Conservation (phyloP, 2,329 filamentous ascomycete genomes). For the Exophiala sp. region DNA sequence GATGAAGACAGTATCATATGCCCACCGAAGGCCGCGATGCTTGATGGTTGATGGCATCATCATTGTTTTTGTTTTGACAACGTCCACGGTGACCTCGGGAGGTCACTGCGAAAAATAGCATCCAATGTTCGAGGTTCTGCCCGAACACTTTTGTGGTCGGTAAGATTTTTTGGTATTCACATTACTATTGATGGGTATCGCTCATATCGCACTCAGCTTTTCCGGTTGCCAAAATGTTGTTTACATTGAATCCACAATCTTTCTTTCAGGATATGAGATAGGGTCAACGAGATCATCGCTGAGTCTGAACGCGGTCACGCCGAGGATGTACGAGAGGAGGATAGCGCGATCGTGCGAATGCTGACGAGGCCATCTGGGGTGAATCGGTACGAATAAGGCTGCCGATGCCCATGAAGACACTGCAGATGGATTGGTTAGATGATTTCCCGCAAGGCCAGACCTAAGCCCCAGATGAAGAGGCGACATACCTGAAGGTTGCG, state of each 20-base stretch:
- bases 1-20: too few species aligned
- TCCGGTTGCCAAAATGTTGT: slow-evolving; percentile 9
- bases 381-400: slow-evolving; percentile 92
- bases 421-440: slow-evolving; percentile 7
- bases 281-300: neutral
- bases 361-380: slow-evolving; percentile 66
- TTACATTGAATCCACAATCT: slow-evolving; percentile 9
- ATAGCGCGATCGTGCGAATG: slow-evolving; percentile 68
- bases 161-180: too few species aligned
- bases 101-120: too few species aligned
- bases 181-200: slow-evolving; percentile 19
- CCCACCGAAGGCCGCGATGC: too few species aligned
- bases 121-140: too few species aligned
- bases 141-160: too few species aligned
- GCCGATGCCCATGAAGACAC: slow-evolving; percentile 97
- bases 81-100: too few species aligned
- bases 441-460: slow-evolving; percentile 35
- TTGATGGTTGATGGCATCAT: neutral
- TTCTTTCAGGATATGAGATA: neutral
- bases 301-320: slow-evolving; percentile 30
- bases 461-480: neutral
- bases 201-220: slow-evolving; percentile 19
- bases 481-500: slow-evolving; percentile 79
- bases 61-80: neutral
- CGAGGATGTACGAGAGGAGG: slow-evolving; percentile 63